Conservation (phyloP, 202 grass and related monocot species). For the Zizania palustris region DNA sequence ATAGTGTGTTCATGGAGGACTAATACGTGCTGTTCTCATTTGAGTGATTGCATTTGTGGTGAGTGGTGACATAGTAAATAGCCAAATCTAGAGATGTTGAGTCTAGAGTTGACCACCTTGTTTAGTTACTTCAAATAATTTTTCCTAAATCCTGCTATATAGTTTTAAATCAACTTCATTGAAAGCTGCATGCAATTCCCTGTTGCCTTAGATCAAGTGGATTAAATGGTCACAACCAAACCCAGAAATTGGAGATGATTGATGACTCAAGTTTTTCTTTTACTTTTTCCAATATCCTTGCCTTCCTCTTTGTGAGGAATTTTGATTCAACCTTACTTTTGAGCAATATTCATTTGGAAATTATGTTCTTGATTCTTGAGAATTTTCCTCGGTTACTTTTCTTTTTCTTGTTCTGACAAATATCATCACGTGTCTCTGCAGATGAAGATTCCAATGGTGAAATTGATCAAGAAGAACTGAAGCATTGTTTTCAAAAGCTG, state of each 20-base stretch:
- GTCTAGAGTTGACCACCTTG: not conserved
- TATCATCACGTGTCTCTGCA: constrained; percentile 28
- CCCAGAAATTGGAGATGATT: not conserved
- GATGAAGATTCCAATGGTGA: constrained; percentile 99
- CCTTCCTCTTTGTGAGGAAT: not conserved
- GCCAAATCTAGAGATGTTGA: not conserved
- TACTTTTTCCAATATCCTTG: not conserved
- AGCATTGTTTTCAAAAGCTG: constrained; percentile 89
- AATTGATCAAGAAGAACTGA: constrained; percentile 89
- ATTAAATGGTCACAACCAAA: constrained; percentile 3
- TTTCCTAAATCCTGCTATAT: not conserved
- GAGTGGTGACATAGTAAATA: not conserved
- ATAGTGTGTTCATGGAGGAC: not conserved
- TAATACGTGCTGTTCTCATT: not conserved
- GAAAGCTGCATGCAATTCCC: not conserved
- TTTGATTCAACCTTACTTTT: not conserved
- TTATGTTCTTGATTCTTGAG: too few relatives aligned
- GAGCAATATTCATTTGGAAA: not conserved
- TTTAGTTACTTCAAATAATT: not conserved
- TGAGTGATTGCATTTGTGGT: not conserved
- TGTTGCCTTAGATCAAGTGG: not conserved
- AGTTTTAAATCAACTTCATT: not conserved
- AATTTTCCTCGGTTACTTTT: not conserved
- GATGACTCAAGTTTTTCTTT: not conserved
- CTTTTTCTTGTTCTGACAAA: not conserved